Conservation (phyloP, 768 basidiomycete species). For the Lyophyllum atratum region DNA sequence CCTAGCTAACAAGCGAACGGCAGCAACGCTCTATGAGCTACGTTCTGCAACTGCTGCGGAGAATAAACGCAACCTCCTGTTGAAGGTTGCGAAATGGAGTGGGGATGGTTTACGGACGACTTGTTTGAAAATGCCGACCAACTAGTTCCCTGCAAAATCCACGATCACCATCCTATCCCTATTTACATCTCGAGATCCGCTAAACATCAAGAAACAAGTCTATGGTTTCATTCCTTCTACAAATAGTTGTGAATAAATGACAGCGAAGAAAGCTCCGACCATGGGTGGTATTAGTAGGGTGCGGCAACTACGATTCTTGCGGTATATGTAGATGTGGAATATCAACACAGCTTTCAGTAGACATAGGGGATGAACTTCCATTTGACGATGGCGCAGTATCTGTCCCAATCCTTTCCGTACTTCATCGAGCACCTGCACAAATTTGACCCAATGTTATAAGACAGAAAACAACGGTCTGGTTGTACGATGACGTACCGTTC, state of each 20-base stretch:
- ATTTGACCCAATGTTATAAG: not conserved
- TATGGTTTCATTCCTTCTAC: too few species aligned
- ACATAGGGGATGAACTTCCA: constrained; percentile 89
- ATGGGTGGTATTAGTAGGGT: not conserved
- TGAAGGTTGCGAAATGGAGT: constrained; percentile 84
- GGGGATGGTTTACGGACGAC: constrained; percentile 79
- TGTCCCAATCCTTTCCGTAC: constrained; percentile 95
- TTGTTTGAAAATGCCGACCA: constrained; percentile 79
- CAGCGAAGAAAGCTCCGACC: too few species aligned
- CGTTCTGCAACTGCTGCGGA: constrained; percentile 71
- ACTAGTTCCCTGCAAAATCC: constrained; percentile 31
- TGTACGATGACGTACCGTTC: constrained; percentile 62
- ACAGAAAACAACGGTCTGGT: not conserved
- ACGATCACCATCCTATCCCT: too few species aligned
- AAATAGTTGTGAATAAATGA: not conserved
- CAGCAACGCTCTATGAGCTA: constrained; percentile 84
- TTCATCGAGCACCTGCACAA: constrained; percentile 71
- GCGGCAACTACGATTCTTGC: not conserved
- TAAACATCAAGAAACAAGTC: too few species aligned
- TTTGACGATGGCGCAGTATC: constrained; percentile 83
- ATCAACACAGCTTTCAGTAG: constrained; percentile 49
- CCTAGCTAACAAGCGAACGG: not conserved
- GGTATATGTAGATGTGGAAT: constrained; percentile 9
- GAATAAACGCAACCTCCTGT: constrained; percentile 72
- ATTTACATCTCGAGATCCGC: too few species aligned